These are phyloP conservation scores for Exobasidium cylindrosporum DNA, from an alignment of 1,284 basidiomycete species.

Conservation along the genomic window DNA sequence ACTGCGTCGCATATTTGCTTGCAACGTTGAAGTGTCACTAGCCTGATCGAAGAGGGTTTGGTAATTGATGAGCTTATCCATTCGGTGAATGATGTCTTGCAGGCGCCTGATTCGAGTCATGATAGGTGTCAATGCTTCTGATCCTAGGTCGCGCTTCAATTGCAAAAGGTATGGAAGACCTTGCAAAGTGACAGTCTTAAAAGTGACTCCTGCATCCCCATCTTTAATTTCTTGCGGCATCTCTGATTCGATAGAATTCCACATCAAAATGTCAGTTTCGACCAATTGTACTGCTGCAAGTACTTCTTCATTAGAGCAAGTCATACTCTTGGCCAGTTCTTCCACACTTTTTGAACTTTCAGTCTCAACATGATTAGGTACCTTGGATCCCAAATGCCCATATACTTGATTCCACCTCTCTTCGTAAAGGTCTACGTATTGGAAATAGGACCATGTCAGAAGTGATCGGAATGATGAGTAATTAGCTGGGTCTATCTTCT, in stretches of 20 bases:
- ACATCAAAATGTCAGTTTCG: not conserved
- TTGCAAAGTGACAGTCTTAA: conserved; percentile 2
- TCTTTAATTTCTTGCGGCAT: not conserved
- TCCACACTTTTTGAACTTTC: not conserved
- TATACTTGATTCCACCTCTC: not conserved
- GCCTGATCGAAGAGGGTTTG: not conserved
- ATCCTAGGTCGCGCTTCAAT: not conserved
- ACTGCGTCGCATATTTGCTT: not conserved
- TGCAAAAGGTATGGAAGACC: conserved; percentile 4
- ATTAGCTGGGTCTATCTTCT: conserved; percentile 4
- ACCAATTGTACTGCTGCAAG: not conserved
- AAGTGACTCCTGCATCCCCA: not conserved
- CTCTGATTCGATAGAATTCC: not conserved
- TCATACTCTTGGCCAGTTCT: not conserved
- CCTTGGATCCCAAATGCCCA: not conserved
- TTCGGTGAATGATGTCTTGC: not conserved
- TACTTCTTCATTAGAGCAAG: not conserved
- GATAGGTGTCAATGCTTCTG: not conserved
- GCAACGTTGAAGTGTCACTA: not conserved
- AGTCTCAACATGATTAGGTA: not conserved
- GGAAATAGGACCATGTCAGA: not conserved
- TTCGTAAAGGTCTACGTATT: conserved; percentile 8
- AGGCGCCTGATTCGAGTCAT: not conserved
- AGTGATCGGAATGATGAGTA: conserved; percentile 7
- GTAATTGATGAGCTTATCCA: conserved; percentile 8